Evolutionary conservation across 192 early-diverging fungal genomes (phyloP).

Genomic region (Geranomyces variabilis): DNA sequence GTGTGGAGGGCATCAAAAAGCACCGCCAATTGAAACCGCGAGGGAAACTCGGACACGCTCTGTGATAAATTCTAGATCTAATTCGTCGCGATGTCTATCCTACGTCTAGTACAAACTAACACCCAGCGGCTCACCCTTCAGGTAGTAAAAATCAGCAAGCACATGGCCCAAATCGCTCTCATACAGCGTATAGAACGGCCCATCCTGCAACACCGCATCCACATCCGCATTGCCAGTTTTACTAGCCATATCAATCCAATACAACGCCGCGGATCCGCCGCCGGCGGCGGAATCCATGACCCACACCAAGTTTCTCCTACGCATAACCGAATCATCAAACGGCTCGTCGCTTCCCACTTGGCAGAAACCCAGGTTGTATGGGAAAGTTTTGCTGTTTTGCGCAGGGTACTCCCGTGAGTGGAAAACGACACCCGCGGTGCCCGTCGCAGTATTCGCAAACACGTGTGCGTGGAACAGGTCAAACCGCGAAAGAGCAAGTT

Average conservation of each 20-base stretch:
- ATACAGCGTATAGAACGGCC: slow-evolving; percentile 13
- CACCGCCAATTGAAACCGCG: too few species aligned
- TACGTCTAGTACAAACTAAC: not conserved
- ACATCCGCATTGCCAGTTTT: slow-evolving; percentile 8
- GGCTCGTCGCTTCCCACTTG: not conserved
- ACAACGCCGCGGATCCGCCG: not conserved
- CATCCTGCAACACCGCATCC: slow-evolving; percentile 12
- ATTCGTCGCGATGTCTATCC: too few species aligned
- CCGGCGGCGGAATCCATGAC: not conserved
- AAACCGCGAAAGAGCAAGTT: not conserved
- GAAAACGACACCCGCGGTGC: slow-evolving; percentile 11
- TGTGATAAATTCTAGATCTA: too few species aligned
- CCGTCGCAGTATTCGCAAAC: not conserved
- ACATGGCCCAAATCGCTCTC: slow-evolving; percentile 12
- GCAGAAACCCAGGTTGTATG: slow-evolving; percentile 10
- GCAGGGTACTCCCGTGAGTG: slow-evolving; percentile 16
- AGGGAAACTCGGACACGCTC: too few species aligned
- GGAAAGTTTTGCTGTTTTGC: not conserved
- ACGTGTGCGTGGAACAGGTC: slow-evolving; percentile 18
- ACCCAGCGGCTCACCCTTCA: not conserved
- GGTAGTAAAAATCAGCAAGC: slow-evolving; percentile 12
- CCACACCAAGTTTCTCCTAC: slow-evolving; percentile 12
- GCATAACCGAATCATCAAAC: not conserved
- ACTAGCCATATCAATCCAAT: not conserved
- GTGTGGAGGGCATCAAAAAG: too few species aligned